Percentiles rank a stretch among this genome's conserved stretches.
These are phyloP conservation scores for Camelina laxa DNA, from an alignment of 345 rosid species.

Conservation along the genomic window DNA sequence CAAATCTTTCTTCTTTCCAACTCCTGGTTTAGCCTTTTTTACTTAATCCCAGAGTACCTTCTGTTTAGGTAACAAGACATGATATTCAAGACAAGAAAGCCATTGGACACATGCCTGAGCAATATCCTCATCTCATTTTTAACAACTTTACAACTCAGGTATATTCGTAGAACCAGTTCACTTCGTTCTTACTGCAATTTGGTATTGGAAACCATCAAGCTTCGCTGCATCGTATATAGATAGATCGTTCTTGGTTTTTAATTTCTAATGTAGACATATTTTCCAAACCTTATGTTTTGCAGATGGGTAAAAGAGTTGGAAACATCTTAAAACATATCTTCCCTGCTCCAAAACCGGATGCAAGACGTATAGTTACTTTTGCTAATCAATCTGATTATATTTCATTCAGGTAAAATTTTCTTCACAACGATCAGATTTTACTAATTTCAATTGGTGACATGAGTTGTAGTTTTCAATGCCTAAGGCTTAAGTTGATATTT, in stretches of 20 bases:
- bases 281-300: slow-evolving; percentile 23
- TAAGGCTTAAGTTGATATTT: slow-evolving; percentile 12
- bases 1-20: slow-evolving; percentile 3
- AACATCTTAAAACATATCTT: slow-evolving; percentile 87
- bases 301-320: slow-evolving; percentile 82
- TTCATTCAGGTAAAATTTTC: slow-evolving; percentile 79
- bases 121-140: slow-evolving; percentile 85
- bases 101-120: slow-evolving; percentile 90
- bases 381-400: slow-evolving; percentile 79
- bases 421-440: neutral
- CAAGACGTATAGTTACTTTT: slow-evolving; percentile 81
- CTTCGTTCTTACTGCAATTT: neutral
- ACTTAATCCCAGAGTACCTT: slow-evolving; percentile 18
- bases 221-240: neutral
- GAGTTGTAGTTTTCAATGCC: neutral
- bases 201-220: slow-evolving; percentile 1
- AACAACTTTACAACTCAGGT: slow-evolving; percentile 84
- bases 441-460: neutral
- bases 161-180: slow-evolving; percentile 13
- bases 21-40: slow-evolving; percentile 6
- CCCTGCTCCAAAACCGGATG: slow-evolving; percentile 83
- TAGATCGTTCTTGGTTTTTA: neutral
- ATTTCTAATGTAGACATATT: slow-evolving; percentile 9
- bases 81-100: slow-evolving; percentile 77
- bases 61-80: slow-evolving; percentile 85